Base-by-base conservation (phyloP, 768 basidiomycete species). In the Tulasnella sp. region DNA sequence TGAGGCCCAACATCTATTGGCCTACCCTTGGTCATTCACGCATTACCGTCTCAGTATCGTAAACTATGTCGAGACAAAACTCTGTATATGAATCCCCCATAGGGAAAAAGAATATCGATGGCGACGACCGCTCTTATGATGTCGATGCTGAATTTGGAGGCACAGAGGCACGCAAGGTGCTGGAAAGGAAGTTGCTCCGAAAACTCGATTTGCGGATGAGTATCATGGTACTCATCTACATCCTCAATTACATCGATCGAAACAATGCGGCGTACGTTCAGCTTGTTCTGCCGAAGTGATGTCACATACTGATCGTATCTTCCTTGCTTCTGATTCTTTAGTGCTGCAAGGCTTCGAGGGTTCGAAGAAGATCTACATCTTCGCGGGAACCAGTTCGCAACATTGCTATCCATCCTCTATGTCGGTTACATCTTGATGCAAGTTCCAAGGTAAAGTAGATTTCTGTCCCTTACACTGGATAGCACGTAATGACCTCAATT, bases 381-480 rank as follows among this genome's bases (percentile, higher is more conserved):
- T 15, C 64, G 72, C 55, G 78, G 75, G 33, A 65, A 70, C 47
- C 70, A 85, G 57, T 86, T 83, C 60, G 72, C 77, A 9, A 78
- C 81, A 0, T 64, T 85, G 13, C 63, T 86, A 35, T 79, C 79
- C 35, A 74, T 81, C 45, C 69, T 82, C 42, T 82, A 81, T 56
- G 69, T 80, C 28, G 81, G 81, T 19, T 51, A 51, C 40, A 81
- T 81, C 52, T 63, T 83, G 33, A 83, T 84, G 82, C 83, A 86
- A 61, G 72, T 86, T 2, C 67, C 69, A n/a, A 67, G 67, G 63
- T 69, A 49, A 56, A 20, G 59, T 27, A 25, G 10, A n/a, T 29
- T 59, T 15, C 25, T 37, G 12, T 34, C 45, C n/a, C 20, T 35
- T 19, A 10, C 27, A 37, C 37, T 12, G 22, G 25, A 57, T 56